Base-by-base conservation (phyloP, 2,329 filamentous ascomycete genomes). In the Ophiostoma piceae region DNA sequence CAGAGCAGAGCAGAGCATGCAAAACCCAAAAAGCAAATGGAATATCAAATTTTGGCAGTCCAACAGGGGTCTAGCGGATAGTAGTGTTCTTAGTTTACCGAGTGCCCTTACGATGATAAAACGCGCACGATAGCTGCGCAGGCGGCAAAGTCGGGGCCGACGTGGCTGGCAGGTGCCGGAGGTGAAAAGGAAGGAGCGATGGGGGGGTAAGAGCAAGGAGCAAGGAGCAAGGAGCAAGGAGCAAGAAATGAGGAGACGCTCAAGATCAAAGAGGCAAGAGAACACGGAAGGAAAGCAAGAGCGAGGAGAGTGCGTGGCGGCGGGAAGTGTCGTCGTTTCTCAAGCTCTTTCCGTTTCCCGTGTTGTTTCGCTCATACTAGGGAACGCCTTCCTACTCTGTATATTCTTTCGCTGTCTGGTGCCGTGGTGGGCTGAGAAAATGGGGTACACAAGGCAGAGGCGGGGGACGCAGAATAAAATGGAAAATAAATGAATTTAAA, bases 371-470 rank as follows among this genome's bases (percentile, higher is more conserved):
- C 8, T 39, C 62, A n/a, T 66, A 14, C 3, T 16, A 14, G 22
- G 51, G 51, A 16, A 22, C 16, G 11, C 3, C n/a, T 26, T 22
- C n/a, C 51, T 57, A 26, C 47, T 51, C 47, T 51, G 16, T n/a
- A 7, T 47, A 16, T 47, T 39, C 29, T 62, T 66, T 39, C 29
- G 51, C n/a, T 29, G 39, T 26, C 32, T 16, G 32, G 16, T 67
- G 35, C 26, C 2, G 26, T 64, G 62, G 62, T 39, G 62, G 62
- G 62, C 32, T 39, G 62, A 65, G 60, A 65, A 39, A 65, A 35
- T 35, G 60, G 60, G 29, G 60, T 37, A 64, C 57, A 64, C 57
- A 64, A 64, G 57, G 60, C 16, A 39, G 60, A 65, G 60, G 60
- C 60, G 60, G 60, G 60, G 60, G 51, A 57, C 51, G 51, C 22